Evolutionary conservation across 2,329 filamentous ascomycete species (phyloP), one percentile per base, ranked within the genome.

Genomic region (Colletotrichum viniferum): DNA sequence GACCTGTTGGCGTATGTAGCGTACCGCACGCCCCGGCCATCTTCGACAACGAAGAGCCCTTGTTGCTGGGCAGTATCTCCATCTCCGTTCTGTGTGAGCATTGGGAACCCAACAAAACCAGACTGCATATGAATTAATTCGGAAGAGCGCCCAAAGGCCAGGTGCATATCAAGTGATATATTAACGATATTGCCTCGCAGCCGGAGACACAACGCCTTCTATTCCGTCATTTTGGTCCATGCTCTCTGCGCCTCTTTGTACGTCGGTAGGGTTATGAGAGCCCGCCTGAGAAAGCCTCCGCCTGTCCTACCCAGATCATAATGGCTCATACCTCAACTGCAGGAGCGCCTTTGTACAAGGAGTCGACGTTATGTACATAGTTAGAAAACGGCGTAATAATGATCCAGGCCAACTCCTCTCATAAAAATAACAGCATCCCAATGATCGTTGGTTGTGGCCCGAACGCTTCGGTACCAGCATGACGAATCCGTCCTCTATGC

Each of bases 401-500:
- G 18, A 52, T 36, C 70, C 63, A 48, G 43, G 34, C 32, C 34
- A 68, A 73, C 73, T 73, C 70, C 64, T 28, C 32, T 32, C 28
- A 60, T 73, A 24, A 68, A 58, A 56, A 67, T 32, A 67, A 32
- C 14, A 52, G 26, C 38, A 65, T 48, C 43, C 70, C 34, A 62
- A 52, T 32, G 58, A 28, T 55, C 64, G 58, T 52, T 8, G 8
- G 63, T 38, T 60, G 64, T 30, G 58, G 64, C 69, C 73, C 73
- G 48, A 76, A 76, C 73, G 73, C 73, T 76, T 76, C 73, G 70
- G 73, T 73, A 18, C 73, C 73, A 24, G 13, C 32, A 67, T 55
- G 64, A 30, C 63, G 28, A 69, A 58, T 48, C 63, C 63, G 48
- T 73, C n/a, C 70, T 73, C 73, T 76, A 73, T 73, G 73, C 48